Percentiles rank a stretch among this genome's conserved stretches.
These are phyloP conservation scores for Starmerella apis DNA, from an alignment of 805 yeast species.

Conservation along the genomic window DNA sequence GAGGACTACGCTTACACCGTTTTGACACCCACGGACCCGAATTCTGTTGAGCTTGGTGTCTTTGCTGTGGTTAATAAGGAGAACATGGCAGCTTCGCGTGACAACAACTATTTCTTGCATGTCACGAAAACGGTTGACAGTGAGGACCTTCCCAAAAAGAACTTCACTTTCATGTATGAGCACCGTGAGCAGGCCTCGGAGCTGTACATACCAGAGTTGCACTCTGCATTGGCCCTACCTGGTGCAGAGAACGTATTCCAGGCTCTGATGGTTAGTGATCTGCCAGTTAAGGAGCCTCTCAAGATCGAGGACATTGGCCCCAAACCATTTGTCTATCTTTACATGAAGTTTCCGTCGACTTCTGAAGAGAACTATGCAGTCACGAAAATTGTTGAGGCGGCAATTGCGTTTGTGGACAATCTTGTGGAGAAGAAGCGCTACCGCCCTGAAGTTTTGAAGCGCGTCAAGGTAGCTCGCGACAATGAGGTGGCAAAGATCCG, in stretches of 20 bases:
- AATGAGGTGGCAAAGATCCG: constrained; percentile 58
- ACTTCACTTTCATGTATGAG: constrained; percentile 84
- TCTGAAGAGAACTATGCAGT: constrained; percentile 42
- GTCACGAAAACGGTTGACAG: constrained; percentile 71
- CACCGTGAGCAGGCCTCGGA: constrained; percentile 66
- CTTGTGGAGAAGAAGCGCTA: constrained; percentile 48
- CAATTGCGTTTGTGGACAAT: constrained; percentile 51
- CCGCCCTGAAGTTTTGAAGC: constrained; percentile 64
- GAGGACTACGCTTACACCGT: constrained; percentile 51
- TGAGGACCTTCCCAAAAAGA: constrained; percentile 54
- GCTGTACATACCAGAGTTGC: constrained; percentile 41
- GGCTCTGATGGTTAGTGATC: constrained; percentile 73
- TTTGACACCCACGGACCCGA: constrained; percentile 41
- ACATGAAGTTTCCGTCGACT: constrained; percentile 43
- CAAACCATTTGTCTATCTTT: constrained; percentile 40
- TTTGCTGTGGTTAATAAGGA: constrained; percentile 78
- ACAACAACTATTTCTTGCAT: constrained; percentile 67
- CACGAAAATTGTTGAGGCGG: constrained; percentile 42
- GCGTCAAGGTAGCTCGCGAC: constrained; percentile 62
- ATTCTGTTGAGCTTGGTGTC: constrained; percentile 56
- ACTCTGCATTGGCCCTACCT: constrained; percentile 36
- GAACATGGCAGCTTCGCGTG: constrained; percentile 67
- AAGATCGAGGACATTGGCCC: constrained; percentile 31
- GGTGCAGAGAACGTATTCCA: constrained; percentile 43
- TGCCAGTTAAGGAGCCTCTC: constrained; percentile 62